Evolutionary conservation across 805 yeast species (phyloP).

Genomic region (Candida succiphila): DNA sequence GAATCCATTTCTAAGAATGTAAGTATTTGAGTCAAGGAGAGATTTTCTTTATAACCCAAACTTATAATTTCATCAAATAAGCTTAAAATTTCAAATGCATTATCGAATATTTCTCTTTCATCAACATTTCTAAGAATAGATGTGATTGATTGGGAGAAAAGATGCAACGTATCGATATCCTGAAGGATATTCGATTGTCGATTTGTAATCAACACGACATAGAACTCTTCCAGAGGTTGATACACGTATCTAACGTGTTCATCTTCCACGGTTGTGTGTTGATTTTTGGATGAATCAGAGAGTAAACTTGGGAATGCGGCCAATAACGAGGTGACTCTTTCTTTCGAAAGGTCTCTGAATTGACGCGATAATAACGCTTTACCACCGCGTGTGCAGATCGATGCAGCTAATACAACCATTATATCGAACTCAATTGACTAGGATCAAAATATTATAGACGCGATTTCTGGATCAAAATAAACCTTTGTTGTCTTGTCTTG

Average conservation of each 20-base stretch:
- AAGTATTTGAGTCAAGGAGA: conserved; percentile 71
- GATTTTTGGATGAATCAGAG: conserved; percentile 53
- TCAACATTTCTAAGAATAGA: conserved; percentile 62
- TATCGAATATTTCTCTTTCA: conserved; percentile 72
- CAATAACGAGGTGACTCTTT: conserved; percentile 75
- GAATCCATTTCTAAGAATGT: conserved; percentile 95
- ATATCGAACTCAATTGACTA: no score
- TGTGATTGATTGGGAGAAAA: conserved; percentile 75
- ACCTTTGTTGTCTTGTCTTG: no score
- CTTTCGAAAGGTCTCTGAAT: conserved; percentile 75
- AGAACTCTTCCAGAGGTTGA: conserved; percentile 91
- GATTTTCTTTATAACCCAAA: conserved; percentile 83
- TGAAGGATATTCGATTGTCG: conserved; percentile 85
- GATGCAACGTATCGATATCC: conserved; percentile 85
- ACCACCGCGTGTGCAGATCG: conserved; percentile 89
- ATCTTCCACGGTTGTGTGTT: conserved; percentile 91
- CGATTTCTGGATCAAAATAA: no score
- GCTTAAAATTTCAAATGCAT: conserved; percentile 80
- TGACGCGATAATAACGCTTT: conserved; percentile 89
- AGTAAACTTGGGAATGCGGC: conserved; percentile 80
- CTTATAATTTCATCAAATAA: conserved; percentile 92
- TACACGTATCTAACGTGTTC: conserved; percentile 87
- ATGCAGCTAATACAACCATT: conserved; percentile 85
- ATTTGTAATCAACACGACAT: conserved; percentile 84
- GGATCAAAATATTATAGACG: no score